Conservation (phyloP, 257 asterid species). For the Cordia subcordata region DNA sequence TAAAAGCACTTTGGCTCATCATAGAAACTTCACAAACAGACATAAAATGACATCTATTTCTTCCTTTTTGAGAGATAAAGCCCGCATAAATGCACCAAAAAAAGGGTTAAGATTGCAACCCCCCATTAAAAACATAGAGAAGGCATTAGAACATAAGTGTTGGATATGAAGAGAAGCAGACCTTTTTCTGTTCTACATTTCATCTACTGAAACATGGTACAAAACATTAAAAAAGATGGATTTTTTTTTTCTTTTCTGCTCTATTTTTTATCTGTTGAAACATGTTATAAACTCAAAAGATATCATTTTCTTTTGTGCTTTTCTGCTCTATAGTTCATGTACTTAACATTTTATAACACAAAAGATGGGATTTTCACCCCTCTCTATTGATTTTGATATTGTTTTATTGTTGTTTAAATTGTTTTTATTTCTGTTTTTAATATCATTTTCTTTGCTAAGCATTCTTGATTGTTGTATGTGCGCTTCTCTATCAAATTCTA, state of each 20-base stretch:
- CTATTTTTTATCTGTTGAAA: neutral
- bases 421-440: too few species aligned
- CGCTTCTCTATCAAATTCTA: too few species aligned
- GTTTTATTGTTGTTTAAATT: too few species aligned
- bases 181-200: neutral
- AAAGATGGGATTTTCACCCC: too few species aligned
- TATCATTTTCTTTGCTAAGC: too few species aligned
- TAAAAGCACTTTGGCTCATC: too few species aligned
- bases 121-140: neutral
- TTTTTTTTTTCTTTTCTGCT: neutral
- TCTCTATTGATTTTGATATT: too few species aligned
- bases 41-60: conserved; percentile 8
- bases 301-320: too few species aligned
- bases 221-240: neutral
- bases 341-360: too few species aligned
- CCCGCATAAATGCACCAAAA: neutral
- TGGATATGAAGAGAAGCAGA: neutral
- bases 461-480: too few species aligned
- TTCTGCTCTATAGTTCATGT: too few species aligned
- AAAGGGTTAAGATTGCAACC: conserved; percentile 1
- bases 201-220: neutral
- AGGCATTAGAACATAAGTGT: neutral
- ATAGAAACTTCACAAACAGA: conserved; percentile 10
- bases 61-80: neutral
- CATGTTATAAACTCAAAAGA: too few species aligned